These are phyloP conservation scores for Zygosaccharomyces sapae DNA, from an alignment of 1,139 yeast genomes.

Conservation along the genomic window DNA sequence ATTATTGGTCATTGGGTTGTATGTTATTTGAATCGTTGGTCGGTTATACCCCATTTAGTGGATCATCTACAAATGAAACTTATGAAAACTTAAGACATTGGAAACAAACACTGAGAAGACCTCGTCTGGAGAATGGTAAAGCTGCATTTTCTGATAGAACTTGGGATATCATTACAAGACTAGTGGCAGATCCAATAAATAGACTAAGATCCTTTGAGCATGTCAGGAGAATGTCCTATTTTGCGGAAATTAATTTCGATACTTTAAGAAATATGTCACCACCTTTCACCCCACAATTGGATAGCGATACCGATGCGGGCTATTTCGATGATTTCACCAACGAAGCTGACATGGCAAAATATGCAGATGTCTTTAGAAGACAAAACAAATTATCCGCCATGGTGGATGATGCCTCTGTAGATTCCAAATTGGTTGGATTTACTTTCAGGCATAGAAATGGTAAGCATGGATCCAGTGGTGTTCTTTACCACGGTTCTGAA, in stretches of 20 bases:
- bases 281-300: conserved; percentile 95
- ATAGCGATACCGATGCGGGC: conserved; percentile 96
- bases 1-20: conserved; percentile 98
- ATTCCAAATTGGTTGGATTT: conserved; percentile 85
- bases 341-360: conserved; percentile 95
- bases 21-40: conserved; percentile 87
- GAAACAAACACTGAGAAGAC: conserved; percentile 84
- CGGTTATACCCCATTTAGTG: conserved; percentile 97
- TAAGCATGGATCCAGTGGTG: conserved; percentile 44
- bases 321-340: conserved; percentile 96
- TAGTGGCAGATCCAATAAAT: conserved; percentile 74
- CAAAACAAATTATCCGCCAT: conserved; percentile 79
- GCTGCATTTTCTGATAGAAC: conserved; percentile 94
- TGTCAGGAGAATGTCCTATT: conserved; percentile 74
- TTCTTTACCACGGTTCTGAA: conserved; percentile 38
- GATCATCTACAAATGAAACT: conserved; percentile 89
- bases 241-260: conserved; percentile 78
- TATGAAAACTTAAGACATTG: conserved; percentile 90
- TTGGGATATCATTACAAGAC: conserved; percentile 77
- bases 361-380: conserved; percentile 92
- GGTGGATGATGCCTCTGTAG: conserved; percentile 62
- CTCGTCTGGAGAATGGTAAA: conserved; percentile 86
- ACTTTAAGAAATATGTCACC: conserved; percentile 66
- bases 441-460: conserved; percentile 82
- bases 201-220: conserved; percentile 78